Base-by-base conservation (phyloP, 208 protist genomes). In the Acanthamoeba royreba region DNA sequence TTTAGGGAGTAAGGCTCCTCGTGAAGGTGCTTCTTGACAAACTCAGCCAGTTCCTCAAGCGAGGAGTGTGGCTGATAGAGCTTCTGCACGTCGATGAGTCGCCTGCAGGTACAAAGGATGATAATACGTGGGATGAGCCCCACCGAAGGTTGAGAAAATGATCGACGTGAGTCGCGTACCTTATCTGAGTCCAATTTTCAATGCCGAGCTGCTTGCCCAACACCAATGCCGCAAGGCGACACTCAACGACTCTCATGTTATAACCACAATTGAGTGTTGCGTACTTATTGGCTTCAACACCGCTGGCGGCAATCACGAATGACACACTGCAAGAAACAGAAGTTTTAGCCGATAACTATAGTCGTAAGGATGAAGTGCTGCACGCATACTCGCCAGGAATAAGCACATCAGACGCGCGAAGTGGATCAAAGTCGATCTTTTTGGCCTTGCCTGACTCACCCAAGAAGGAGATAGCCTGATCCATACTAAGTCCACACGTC, bases 401-500 rank as follows among this genome's bases (percentile, higher is more conserved):
- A 35, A 43, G 11, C 7, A 96, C 87, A 28, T 92, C 47, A 33
- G 69, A 43, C 4, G 81, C 53, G 28, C 86, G 55, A 0, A 96
- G 28, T 53, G 95, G 95, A 55, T 95, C 46, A 28, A 96, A 96
- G 38, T 95, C 74, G 46, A 96, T 96, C 13, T 79, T 61, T 17
- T 94, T 94, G 25, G 95, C 95, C n/a, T 43, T 61, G 31, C 66
- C 92, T 28, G 79, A 28, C 38, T 96, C 55, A 9, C 47, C 94
- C 0, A 96, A n/a, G 45, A 94, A 94, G 0, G 88, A 94, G 35
- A 96, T 96, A 13, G 94, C 95, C 93, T 96, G 95, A 43, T 96
- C 95, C 95, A 96, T 96, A 15, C 88, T 92, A n/a, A n/a, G n/a
- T n/a, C n/a, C n/a, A n/a, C n/a, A n/a, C n/a, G n/a, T n/a, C n/a